Conservation (phyloP, 1,284 basidiomycete species). For the Porodaedalea pini region DNA sequence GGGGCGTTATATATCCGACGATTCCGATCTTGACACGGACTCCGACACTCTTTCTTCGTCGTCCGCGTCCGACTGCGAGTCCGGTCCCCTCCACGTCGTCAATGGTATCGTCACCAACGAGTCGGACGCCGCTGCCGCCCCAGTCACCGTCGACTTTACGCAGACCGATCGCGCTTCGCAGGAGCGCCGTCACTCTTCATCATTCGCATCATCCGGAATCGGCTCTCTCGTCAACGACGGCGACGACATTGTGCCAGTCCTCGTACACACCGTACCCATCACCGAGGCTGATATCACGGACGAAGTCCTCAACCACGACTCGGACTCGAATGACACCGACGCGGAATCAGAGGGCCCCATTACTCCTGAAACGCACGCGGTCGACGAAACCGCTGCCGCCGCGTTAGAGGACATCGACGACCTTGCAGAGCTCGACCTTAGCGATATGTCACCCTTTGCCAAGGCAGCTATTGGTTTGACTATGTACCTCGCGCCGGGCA, state of each 20-base stretch:
- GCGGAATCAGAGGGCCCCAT: conserved; percentile 7
- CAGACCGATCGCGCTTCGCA: no score
- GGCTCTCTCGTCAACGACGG: no score
- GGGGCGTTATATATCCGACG: neutral
- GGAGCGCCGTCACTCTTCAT: no score
- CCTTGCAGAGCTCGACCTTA: neutral
- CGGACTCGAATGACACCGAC: neutral
- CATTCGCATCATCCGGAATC: no score
- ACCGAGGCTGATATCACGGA: neutral
- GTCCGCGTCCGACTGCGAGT: neutral
- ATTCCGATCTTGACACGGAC: neutral
- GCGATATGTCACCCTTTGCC: neutral
- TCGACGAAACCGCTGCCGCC: neutral
- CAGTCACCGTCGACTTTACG: no score
- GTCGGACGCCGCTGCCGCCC: no score
- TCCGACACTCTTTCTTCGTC: neutral
- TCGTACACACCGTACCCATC: no score
- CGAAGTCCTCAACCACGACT: neutral
- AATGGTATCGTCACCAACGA: neutral
- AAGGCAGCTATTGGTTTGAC: no score
- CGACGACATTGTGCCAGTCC: no score
- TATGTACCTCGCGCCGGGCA: no score
- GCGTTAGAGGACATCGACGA: neutral
- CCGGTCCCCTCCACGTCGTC: neutral
- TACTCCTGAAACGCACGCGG: conserved; percentile 12